Conservation (phyloP, 192 early-diverging fungal species). For the Backusella westeae region DNA sequence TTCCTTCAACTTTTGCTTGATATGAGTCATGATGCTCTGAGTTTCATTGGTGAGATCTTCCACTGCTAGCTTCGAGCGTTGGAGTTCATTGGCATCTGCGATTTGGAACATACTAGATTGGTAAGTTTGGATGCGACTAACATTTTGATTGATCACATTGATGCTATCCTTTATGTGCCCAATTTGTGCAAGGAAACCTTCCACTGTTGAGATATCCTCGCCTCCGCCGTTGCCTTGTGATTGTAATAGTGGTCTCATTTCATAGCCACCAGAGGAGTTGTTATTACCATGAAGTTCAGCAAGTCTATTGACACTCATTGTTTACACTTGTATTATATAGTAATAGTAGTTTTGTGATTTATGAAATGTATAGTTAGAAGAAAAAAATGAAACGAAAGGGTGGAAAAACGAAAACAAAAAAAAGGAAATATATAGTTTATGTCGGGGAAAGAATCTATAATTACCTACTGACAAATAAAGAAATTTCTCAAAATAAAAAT, state of each 20-base stretch:
- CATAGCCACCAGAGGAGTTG: constrained; percentile 5
- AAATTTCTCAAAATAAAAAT: background rate
- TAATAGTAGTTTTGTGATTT: background rate
- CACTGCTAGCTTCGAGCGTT: constrained; percentile 10
- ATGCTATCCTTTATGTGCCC: constrained; percentile 29
- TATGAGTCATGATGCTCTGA: constrained; percentile 23
- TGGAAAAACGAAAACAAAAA: background rate
- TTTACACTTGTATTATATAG: background rate
- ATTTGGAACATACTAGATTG: constrained; percentile 30
- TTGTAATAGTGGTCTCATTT: constrained; percentile 38
- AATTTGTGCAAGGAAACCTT: constrained; percentile 29
- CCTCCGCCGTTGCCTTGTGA: constrained; percentile 23
- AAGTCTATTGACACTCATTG: constrained; percentile 28
- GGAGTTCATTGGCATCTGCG: constrained; percentile 26
- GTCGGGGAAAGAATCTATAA: constrained; percentile 9
- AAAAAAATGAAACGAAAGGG: constrained; percentile 5
- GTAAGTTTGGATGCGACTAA: constrained; percentile 14
- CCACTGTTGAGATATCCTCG: constrained; percentile 9
- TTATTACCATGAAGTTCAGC: constrained; percentile 14
- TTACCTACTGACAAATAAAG: constrained; percentile 4
- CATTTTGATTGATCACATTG: constrained; percentile 24
- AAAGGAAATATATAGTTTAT: constrained; percentile 7
- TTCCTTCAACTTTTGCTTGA: constrained; percentile 32
- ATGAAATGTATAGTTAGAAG: background rate
- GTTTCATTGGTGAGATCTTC: constrained; percentile 23